Percentiles rank a stretch among this genome's conserved stretches.
Conservation (phyloP, 148 eudicot species). For the Rhododendron kiyosumense region DNA sequence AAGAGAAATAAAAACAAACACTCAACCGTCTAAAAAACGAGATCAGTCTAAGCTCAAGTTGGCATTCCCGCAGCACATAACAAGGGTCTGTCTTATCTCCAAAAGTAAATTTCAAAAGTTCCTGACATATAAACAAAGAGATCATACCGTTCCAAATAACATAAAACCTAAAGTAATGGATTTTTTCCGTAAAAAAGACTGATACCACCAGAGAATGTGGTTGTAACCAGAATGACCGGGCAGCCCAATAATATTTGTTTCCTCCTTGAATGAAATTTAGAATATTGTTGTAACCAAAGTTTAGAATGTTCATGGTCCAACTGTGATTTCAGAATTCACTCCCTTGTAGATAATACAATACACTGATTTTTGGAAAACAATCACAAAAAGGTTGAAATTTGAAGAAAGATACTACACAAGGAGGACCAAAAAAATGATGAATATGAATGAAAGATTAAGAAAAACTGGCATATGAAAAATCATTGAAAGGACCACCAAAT, state of each 20-base stretch:
- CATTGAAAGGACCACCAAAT: background rate
- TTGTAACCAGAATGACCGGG: background rate
- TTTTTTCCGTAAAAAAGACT: background rate
- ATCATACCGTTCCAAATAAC: background rate
- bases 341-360: background rate
- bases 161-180: background rate
- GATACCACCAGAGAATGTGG: background rate
- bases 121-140: background rate
- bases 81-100: background rate
- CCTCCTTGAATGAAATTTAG: background rate
- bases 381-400: background rate
- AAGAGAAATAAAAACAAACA: background rate
- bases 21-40: background rate
- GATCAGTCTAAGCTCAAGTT: background rate
- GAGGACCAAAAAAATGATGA: background rate
- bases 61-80: background rate
- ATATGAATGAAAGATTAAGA: background rate
- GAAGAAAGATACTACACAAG: background rate
- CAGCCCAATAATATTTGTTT: too few species aligned
- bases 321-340: background rate
- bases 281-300: background rate
- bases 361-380: background rate
- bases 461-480: background rate
- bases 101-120: background rate
- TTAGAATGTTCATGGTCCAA: background rate